A percentile compares a stretch with the other conserved stretches of the same genome.
Conservation (phyloP, 805 yeast genomes). For the Schwanniomyces sp. region DNA sequence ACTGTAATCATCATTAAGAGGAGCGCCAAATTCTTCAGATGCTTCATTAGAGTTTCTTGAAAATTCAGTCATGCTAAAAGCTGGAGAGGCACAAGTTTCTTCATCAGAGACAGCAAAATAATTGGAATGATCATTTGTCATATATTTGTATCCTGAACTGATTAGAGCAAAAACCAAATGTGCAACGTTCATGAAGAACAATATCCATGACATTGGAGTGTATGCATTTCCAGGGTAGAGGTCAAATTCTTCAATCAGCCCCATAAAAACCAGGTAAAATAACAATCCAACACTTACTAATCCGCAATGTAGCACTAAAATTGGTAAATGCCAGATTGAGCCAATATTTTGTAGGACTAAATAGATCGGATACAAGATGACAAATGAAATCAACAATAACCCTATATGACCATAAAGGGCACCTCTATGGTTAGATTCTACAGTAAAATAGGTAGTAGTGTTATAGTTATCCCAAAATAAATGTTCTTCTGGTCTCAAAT, state of each 20-base stretch:
- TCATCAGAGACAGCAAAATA: slow-evolving; percentile 12
- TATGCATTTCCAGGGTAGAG: slow-evolving; percentile 81
- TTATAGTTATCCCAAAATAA: slow-evolving; percentile 77
- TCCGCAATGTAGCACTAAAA: slow-evolving; percentile 50
- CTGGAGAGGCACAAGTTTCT: slow-evolving; percentile 9
- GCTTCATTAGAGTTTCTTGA: slow-evolving; percentile 9
- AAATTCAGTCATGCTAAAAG: slow-evolving; percentile 25
- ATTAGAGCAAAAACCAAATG: slow-evolving; percentile 60
- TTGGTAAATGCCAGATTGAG: slow-evolving; percentile 58
- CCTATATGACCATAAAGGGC: slow-evolving; percentile 57
- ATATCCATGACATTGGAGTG: slow-evolving; percentile 59
- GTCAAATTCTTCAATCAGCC: slow-evolving; percentile 47
- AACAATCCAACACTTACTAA: slow-evolving; percentile 51
- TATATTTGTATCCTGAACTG: slow-evolving; percentile 36
- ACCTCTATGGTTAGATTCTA: slow-evolving; percentile 47
- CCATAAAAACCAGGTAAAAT: slow-evolving; percentile 55
- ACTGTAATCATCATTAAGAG: slow-evolving; percentile 5
- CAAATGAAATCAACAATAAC: slow-evolving; percentile 42
- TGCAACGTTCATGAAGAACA: slow-evolving; percentile 50
- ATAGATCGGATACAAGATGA: slow-evolving; percentile 65
- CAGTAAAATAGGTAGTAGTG: slow-evolving; percentile 70
- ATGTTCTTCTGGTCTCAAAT: slow-evolving; percentile 69
- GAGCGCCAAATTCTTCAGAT: slow-evolving; percentile 18
- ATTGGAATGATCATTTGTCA: slow-evolving; percentile 6
- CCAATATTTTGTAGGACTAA: slow-evolving; percentile 62